These are phyloP conservation scores for Acrasis kona DNA, from an alignment of 78 protist species.

Conservation along the genomic window DNA sequence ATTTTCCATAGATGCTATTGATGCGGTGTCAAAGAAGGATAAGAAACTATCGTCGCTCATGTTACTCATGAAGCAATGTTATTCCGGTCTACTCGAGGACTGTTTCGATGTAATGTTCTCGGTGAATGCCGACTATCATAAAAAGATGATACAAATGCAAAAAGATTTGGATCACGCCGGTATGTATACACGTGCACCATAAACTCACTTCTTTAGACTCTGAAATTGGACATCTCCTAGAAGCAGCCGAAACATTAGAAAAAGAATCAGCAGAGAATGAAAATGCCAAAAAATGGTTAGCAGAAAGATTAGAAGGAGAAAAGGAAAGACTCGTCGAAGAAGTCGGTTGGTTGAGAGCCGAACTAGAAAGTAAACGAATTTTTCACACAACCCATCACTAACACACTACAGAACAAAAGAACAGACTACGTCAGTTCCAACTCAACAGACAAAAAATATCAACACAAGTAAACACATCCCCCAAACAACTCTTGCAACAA, in stretches of 20 bases:
- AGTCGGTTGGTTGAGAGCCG: constrained; percentile 11
- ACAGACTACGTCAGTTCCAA: constrained; percentile 5
- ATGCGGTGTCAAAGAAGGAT: too few species aligned
- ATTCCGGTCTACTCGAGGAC: background rate
- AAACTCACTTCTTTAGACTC: too few species aligned
- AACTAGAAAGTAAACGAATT: too few species aligned
- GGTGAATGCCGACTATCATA: background rate
- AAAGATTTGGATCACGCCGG: background rate
- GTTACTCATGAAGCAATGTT: too few species aligned
- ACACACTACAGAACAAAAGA: too few species aligned
- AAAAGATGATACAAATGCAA: background rate
- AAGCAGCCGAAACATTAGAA: background rate
- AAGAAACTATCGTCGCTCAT: too few species aligned
- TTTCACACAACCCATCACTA: too few species aligned
- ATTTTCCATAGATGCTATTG: too few species aligned
- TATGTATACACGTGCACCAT: background rate
- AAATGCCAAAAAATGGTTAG: background rate
- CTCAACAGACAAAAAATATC: background rate
- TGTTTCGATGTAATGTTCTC: background rate
- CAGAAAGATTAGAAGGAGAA: background rate
- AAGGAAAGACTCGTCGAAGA: background rate
- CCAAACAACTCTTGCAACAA: background rate
- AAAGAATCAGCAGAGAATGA: too few species aligned
- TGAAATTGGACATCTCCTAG: background rate
- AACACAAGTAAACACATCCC: too few species aligned